A percentile compares a stretch with the other conserved stretches of the same genome.
These are phyloP conservation scores for Dillenia suffruticosa DNA, from an alignment of 164 flowering plant genomes.

Conservation along the genomic window DNA sequence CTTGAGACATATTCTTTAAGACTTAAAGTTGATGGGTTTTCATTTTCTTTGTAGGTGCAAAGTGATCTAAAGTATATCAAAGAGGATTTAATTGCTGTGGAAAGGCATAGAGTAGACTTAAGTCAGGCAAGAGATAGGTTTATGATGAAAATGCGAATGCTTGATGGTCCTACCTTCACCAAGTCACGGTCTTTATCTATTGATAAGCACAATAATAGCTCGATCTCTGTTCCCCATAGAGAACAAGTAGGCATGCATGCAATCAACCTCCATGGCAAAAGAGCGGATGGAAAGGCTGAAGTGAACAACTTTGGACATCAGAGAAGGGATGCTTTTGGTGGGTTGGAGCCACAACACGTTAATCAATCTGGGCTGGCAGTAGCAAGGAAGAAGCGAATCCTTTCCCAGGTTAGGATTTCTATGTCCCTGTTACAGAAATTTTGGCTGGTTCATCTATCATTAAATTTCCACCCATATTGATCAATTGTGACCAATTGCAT, in stretches of 20 bases:
- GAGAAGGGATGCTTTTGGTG: constrained; percentile 55
- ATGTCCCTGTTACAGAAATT: constrained; percentile 1
- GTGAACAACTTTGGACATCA: constrained; percentile 41
- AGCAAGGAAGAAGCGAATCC: constrained; percentile 72
- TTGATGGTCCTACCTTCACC: constrained; percentile 43
- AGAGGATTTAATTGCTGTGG: constrained; percentile 77
- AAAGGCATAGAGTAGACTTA: constrained; percentile 73
- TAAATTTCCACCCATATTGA: too few relatives aligned
- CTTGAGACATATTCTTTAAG: too few relatives aligned
- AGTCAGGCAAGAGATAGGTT: constrained; percentile 64
- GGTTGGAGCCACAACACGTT: constrained; percentile 48
- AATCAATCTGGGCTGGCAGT: constrained; percentile 60
- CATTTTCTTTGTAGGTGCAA: constrained; percentile 50
- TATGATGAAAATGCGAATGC: constrained; percentile 61
- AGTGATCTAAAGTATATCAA: constrained; percentile 81
- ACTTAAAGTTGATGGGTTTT: neutral
- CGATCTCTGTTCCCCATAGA: constrained; percentile 39
- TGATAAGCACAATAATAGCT: constrained; percentile 49
- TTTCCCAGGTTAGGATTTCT: constrained; percentile 58
- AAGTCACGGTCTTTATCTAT: constrained; percentile 41
- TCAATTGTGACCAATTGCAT: too few relatives aligned
- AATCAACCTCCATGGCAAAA: constrained; percentile 41
- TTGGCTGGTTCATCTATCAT: neutral
- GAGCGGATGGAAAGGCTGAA: constrained; percentile 45
- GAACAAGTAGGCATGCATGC: constrained; percentile 40